Percentiles rank a stretch among this genome's conserved stretches.
These are phyloP conservation scores for Lepidium campestre DNA, from an alignment of 441 rosid genomes.

Conservation along the genomic window DNA sequence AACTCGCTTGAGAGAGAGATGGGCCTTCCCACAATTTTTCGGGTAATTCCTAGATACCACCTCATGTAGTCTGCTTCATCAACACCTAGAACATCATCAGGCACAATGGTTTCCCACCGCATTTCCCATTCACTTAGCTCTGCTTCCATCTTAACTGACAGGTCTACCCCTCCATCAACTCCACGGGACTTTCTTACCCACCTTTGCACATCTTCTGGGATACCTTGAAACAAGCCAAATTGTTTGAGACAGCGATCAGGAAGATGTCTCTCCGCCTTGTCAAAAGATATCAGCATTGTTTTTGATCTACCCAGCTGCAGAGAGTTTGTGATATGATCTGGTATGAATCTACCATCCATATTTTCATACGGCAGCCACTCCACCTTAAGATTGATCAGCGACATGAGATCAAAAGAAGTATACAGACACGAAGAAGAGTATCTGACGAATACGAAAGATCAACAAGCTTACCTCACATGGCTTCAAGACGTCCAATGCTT, in stretches of 20 bases:
- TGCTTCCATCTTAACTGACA: constrained; percentile 87
- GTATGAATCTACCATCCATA: constrained; percentile 66
- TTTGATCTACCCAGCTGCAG: constrained; percentile 84
- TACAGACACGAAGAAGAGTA: background rate
- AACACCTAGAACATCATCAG: constrained; percentile 49
- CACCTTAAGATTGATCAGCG: constrained; percentile 35
- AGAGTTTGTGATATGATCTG: constrained; percentile 53
- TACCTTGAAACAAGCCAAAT: constrained; percentile 65
- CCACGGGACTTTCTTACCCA: constrained; percentile 98
- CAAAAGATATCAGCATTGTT: constrained; percentile 95
- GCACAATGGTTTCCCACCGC: constrained; percentile 55
- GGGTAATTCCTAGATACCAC: constrained; percentile 80
- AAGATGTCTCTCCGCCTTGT: constrained; percentile 98
- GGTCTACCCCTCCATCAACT: constrained; percentile 92
- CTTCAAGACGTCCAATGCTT: constrained; percentile 73
- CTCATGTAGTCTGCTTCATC: constrained; percentile 78
- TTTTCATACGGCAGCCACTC: constrained; percentile 89
- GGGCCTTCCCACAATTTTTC: constrained; percentile 89
- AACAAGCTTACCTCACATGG: constrained; percentile 56
- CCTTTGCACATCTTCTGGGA: constrained; percentile 82
- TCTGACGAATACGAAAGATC: background rate
- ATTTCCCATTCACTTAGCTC: constrained; percentile 88
- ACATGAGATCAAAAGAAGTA: background rate
- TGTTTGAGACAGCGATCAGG: constrained; percentile 96
- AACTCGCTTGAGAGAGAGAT: constrained; percentile 94